A percentile compares a stretch with the other conserved stretches of the same genome.
Evolutionary conservation across 495 filamentous ascomycete species (phyloP).

Genomic region (Hypoxylon cercidicola): DNA sequence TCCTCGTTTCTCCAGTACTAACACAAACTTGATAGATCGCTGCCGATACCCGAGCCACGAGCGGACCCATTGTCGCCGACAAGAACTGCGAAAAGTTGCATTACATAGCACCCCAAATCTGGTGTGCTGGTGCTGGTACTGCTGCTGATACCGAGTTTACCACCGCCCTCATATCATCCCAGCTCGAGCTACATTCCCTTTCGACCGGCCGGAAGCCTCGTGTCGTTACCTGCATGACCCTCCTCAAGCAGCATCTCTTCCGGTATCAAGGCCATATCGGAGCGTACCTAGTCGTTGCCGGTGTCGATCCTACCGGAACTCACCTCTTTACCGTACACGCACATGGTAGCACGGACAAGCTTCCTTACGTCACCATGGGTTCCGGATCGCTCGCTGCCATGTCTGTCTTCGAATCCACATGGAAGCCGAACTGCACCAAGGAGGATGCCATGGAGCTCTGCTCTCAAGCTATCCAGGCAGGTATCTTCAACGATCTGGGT

Average conservation of each 20-base stretch:
- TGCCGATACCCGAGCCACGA: constrained; percentile 97
- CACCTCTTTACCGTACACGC: constrained; percentile 98
- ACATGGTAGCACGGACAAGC: constrained; percentile 97
- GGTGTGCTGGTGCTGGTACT: constrained; percentile 98
- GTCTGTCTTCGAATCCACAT: constrained; percentile 97
- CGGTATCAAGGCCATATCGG: constrained; percentile 97
- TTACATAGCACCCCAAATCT: constrained; percentile 98
- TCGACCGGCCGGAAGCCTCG: constrained; percentile 95
- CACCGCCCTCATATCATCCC: constrained; percentile 96
- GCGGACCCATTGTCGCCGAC: constrained; percentile 97
- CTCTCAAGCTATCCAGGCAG: constrained; percentile 89
- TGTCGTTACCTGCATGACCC: constrained; percentile 99
- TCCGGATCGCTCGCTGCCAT: constrained; percentile 95
- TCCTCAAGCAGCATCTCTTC: constrained; percentile 99
- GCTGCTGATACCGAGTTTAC: constrained; percentile 99
- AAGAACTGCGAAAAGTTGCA: constrained; percentile 99
- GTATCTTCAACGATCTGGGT: constrained; percentile 99
- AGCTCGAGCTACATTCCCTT: constrained; percentile 94
- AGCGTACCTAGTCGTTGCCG: constrained; percentile 97
- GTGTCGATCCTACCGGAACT: constrained; percentile 95
- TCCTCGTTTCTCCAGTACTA: neutral
- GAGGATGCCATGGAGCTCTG: constrained; percentile 86
- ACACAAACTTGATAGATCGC: constrained; percentile 71
- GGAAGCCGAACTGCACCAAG: constrained; percentile 81
- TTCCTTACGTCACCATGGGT: constrained; percentile 99